These are phyloP conservation scores for Fragaria nilgerrensis DNA, from an alignment of 306 rosid species.

Conservation along the genomic window DNA sequence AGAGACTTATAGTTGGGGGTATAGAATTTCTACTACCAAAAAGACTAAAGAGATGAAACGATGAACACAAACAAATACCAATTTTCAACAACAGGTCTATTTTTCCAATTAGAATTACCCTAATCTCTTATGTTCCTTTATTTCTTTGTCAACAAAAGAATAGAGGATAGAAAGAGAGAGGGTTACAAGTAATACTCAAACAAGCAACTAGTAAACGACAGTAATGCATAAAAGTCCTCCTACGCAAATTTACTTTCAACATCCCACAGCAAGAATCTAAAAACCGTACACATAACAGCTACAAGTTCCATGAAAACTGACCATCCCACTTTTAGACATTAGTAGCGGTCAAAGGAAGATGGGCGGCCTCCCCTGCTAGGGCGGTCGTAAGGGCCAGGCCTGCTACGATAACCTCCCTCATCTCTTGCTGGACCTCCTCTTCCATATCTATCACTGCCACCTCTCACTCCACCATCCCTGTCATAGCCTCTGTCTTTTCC, in stretches of 20 bases:
- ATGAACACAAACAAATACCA: not conserved
- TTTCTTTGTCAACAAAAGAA: not conserved
- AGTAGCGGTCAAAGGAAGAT: conserved; percentile 76
- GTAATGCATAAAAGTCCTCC: conserved; percentile 32
- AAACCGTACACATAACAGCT: conserved; percentile 15
- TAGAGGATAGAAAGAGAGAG: not conserved
- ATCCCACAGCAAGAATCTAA: conserved; percentile 31
- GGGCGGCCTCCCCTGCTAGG: conserved; percentile 62
- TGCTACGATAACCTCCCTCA: conserved; percentile 72
- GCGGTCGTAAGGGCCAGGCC: conserved; percentile 85
- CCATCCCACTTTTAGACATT: conserved; percentile 13
- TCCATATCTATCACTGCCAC: conserved; percentile 63
- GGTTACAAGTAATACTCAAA: not conserved
- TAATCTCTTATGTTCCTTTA: not conserved
- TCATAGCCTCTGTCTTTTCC: conserved; percentile 79
- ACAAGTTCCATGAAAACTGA: conserved; percentile 10
- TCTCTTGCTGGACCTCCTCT: conserved; percentile 61
- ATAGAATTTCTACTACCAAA: not conserved
- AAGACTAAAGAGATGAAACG: not conserved
- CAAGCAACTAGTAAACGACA: conserved; percentile 16
- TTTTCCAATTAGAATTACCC: not conserved
- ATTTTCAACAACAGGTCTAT: not conserved
- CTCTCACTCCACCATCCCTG: conserved; percentile 59
- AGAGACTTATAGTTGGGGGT: not conserved
- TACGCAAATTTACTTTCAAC: conserved; percentile 16